phyloP scores from a whole-genome alignment of 805 yeast genomes.

The Cyberlindnera mississippiensis region DNA sequence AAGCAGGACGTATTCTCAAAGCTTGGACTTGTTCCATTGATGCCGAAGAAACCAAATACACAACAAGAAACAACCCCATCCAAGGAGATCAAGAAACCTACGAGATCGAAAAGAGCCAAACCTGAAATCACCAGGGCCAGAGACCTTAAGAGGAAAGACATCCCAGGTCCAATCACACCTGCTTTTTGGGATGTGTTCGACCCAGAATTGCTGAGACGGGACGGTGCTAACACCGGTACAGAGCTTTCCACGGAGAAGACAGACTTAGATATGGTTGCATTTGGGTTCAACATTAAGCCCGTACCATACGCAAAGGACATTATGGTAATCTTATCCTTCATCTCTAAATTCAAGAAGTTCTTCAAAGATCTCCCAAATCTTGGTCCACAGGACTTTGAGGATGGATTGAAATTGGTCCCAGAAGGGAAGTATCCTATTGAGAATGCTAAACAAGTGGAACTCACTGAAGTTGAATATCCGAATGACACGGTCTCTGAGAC shows the following conservation, averaged over 20 bases:
- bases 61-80: neutral
- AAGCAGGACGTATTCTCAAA: conserved; percentile 12
- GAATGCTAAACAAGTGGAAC: conserved; percentile 15
- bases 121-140: conserved; percentile 12
- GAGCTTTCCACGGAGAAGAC: no score
- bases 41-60: conserved; percentile 5
- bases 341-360: conserved; percentile 18
- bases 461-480: neutral
- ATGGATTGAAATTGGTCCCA: conserved; percentile 19
- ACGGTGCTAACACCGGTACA: no score
- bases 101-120: conserved; percentile 3
- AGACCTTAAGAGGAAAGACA: conserved; percentile 19
- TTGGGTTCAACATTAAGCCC: conserved; percentile 25
- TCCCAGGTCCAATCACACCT: conserved; percentile 24
- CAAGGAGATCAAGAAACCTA: neutral
- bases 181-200: conserved; percentile 17
- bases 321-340: conserved; percentile 19
- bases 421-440: conserved; percentile 12
- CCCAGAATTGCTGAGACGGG: conserved; percentile 5
- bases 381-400: conserved; percentile 27
- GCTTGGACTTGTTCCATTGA: conserved; percentile 13
- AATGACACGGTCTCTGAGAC: conserved; percentile 14
- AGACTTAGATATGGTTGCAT: conserved; percentile 18
- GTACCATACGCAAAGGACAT: conserved; percentile 25
- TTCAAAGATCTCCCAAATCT: conserved; percentile 20